Conservation (phyloP, 306 rosid species). For the Senna tora region DNA sequence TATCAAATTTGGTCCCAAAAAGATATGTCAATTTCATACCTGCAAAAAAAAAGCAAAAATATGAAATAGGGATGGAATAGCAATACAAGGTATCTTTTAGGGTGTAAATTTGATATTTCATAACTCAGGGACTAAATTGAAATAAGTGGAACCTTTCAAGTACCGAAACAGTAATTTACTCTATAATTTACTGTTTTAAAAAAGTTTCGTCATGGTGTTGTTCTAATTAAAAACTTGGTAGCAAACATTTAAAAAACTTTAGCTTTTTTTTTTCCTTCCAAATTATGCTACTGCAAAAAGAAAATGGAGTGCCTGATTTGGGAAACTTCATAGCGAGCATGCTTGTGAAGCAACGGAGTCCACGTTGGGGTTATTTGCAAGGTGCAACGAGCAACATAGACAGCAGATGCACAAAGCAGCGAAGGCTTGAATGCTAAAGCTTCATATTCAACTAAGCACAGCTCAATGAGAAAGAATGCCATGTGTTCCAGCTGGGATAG, state of each 20-base stretch:
- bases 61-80: no score
- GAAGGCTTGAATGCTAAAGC: conserved; percentile 79
- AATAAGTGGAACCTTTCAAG: no score
- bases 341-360: conserved; percentile 75
- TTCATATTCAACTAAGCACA: conserved; percentile 61
- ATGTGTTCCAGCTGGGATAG: conserved; percentile 73
- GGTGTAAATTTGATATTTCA: no score
- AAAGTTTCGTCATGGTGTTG: no score
- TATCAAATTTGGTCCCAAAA: no score
- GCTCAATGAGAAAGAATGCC: conserved; percentile 33
- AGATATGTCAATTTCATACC: no score
- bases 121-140: no score
- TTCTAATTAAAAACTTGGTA: not conserved
- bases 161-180: no score
- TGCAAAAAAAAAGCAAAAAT: no score
- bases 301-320: conserved; percentile 61
- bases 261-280: not conserved
- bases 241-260: not conserved
- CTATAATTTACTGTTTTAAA: no score
- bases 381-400: conserved; percentile 83
- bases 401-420: conserved; percentile 84
- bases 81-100: no score
- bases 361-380: conserved; percentile 67
- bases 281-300: conserved; percentile 5
- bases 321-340: conserved; percentile 67